A percentile compares a stretch with the other conserved stretches of the same genome.
These are phyloP conservation scores for Diaporthe sp. DNA, from an alignment of 2,329 filamentous ascomycete genomes.

Conservation along the genomic window DNA sequence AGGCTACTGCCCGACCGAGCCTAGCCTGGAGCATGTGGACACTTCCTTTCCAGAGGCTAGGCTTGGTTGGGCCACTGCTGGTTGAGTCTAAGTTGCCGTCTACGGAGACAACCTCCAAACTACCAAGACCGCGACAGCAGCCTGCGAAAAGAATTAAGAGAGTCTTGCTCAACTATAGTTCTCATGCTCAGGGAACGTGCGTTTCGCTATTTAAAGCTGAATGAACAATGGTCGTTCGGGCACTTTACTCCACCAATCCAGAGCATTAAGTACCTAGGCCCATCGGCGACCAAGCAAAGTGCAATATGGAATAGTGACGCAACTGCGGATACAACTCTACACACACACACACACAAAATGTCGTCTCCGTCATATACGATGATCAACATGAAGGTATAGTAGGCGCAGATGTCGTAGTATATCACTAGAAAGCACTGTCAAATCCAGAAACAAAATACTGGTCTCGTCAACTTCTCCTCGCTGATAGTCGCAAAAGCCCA, in stretches of 20 bases:
- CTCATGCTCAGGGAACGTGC: too few species aligned
- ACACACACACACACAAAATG: neutral
- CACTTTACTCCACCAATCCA: neutral
- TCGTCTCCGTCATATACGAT: neutral
- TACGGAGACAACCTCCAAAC: neutral
- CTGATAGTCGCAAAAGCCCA: neutral
- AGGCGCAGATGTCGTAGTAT: neutral
- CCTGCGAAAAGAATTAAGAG: neutral
- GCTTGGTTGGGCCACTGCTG: neutral
- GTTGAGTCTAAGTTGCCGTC: neutral
- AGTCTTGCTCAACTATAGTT: neutral
- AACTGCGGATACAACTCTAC: neutral
- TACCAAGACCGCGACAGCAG: neutral
- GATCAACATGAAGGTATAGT: neutral
- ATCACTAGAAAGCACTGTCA: too few species aligned
- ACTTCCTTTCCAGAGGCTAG: neutral
- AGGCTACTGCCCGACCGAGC: neutral
- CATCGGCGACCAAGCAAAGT: neutral
- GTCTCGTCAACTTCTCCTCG: neutral
- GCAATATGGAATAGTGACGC: slow-evolving; percentile 16
- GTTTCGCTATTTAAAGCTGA: neutral
- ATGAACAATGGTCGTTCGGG: neutral
- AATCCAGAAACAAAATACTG: neutral
- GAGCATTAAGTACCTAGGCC: neutral
- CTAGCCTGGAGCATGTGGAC: neutral